Base-by-base conservation (phyloP, 1,284 basidiomycete genomes). In the Ceraceosorus guamensis region DNA sequence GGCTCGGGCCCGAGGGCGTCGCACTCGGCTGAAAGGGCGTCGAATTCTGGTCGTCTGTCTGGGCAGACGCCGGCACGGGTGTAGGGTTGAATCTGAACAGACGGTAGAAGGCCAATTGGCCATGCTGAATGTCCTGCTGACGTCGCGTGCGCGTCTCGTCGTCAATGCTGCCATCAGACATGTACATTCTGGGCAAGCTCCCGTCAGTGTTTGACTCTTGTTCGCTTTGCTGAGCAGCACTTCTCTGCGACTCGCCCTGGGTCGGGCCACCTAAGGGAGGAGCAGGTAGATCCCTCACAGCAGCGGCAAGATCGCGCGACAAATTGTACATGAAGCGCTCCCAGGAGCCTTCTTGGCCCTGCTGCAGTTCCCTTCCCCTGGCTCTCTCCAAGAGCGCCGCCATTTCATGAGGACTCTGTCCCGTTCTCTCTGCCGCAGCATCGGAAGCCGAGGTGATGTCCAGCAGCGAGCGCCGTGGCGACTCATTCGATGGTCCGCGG, bases 91-190 rank as follows among this genome's bases (percentile, higher is more conserved):
- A 73, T 6, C 70, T 62, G 62, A 68, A 72, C 31, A 73, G 58
- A 5, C 72, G 71, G 66, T 70, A 75, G 56, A 75, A 75, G 16
- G 67, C 66, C 5, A 75, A 59, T 39, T 73, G 66, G 31, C 69
- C 71, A 30, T 59, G 56, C 53, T 66, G 59, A 37, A 74, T 52
- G 45, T 74, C 71, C 18, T 61, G 51, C 10, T 67, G 55, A 6
- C 70, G 55, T 35, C 70, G 52, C 44, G 45, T 44, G 14, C 34
- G 33, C 6, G 30, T 53, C 10, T 13, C 37, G 5, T 5, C 41
- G 31, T 52, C 47, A 13, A 31, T 10, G 11, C 46, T 14, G 5
- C 33, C 46, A 10, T 14, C 43, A n/a, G 32, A 18, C 14, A 14
- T 16, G 8, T 50, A 41, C 5, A 24, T 11, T 5, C 6, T n/a